Evolutionary conservation across 768 basidiomycete genomes (phyloP).

Genomic region (Amyloporia xantha): DNA sequence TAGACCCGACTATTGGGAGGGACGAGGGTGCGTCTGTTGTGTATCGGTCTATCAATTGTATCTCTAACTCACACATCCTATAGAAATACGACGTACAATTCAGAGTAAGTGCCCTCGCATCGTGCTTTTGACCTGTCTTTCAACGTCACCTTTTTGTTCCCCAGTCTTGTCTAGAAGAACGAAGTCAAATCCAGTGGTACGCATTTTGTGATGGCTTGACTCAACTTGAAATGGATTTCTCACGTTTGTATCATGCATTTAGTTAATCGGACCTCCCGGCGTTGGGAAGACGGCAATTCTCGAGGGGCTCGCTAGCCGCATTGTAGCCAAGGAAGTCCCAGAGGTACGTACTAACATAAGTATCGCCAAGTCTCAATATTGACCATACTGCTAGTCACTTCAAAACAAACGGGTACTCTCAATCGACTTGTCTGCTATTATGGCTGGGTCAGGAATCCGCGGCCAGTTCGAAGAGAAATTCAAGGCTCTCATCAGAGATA

Average conservation of each 20-base stretch:
- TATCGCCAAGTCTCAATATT: too few species aligned
- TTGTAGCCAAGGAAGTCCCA: slow-evolving; percentile 85
- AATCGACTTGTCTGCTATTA: slow-evolving; percentile 74
- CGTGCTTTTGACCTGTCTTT: too few species aligned
- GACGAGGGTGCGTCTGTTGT: slow-evolving; percentile 55
- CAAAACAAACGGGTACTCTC: slow-evolving; percentile 85
- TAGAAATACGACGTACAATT: slow-evolving; percentile 84
- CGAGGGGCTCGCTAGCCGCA: slow-evolving; percentile 83
- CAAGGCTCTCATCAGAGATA: slow-evolving; percentile 83
- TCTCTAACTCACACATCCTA: too few species aligned
- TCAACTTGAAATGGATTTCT: too few species aligned
- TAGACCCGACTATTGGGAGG: slow-evolving; percentile 87
- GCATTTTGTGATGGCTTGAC: slow-evolving; percentile 26
- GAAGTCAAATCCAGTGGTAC: slow-evolving; percentile 86
- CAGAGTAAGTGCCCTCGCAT: slow-evolving; percentile 73
- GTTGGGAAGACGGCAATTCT: slow-evolving; percentile 92
- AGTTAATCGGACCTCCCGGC: slow-evolving; percentile 83
- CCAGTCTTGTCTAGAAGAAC: slow-evolving; percentile 80
- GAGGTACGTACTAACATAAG: slow-evolving; percentile 56
- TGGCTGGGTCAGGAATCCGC: slow-evolving; percentile 87
- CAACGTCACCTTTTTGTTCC: neutral
- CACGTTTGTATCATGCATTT: neutral
- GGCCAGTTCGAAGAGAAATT: slow-evolving; percentile 94
- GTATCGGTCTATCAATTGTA: neutral
- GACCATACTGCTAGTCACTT: slow-evolving; percentile 53